Conservation (phyloP, 306 rosid genomes). For the Trifolium fragiferum region DNA sequence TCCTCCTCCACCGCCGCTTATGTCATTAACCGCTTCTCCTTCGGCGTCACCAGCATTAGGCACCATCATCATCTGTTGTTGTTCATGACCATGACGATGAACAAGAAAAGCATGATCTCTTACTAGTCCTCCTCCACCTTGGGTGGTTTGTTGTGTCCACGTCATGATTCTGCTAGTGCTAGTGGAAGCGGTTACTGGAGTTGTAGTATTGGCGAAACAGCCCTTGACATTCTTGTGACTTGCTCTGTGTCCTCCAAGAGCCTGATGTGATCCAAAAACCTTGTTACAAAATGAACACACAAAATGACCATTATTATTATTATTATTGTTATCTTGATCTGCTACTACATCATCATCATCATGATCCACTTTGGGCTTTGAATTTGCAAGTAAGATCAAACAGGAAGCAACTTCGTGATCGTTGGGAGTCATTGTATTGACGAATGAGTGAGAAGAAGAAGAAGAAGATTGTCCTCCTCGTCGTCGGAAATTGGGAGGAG, state of each 20-base stretch:
- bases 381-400: slow-evolving; percentile 58
- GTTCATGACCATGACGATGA: neutral
- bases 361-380: too few relatives aligned
- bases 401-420: slow-evolving; percentile 71
- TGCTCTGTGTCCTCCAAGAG: slow-evolving; percentile 79
- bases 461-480: neutral
- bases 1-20: neutral
- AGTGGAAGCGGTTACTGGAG: neutral
- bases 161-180: neutral
- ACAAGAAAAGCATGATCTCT: neutral
- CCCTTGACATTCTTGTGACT: slow-evolving; percentile 80
- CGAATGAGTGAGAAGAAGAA: neutral
- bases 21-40: slow-evolving; percentile 12
- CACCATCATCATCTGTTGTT: neutral
- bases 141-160: slow-evolving; percentile 11
- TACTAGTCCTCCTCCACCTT: neutral
- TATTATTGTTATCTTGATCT: neutral
- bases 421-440: slow-evolving; percentile 35
- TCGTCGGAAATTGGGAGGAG: slow-evolving; percentile 51
- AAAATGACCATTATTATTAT: slow-evolving; percentile 24
- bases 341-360: too few relatives aligned
- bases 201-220: slow-evolving; percentile 54
- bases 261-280: slow-evolving; percentile 82
- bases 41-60: neutral
- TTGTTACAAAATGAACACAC: slow-evolving; percentile 84